A percentile compares a stretch with the other conserved stretches of the same genome.
These are phyloP conservation scores for Ziziphus jujuba DNA, from an alignment of 306 rosid species.

Conservation along the genomic window DNA sequence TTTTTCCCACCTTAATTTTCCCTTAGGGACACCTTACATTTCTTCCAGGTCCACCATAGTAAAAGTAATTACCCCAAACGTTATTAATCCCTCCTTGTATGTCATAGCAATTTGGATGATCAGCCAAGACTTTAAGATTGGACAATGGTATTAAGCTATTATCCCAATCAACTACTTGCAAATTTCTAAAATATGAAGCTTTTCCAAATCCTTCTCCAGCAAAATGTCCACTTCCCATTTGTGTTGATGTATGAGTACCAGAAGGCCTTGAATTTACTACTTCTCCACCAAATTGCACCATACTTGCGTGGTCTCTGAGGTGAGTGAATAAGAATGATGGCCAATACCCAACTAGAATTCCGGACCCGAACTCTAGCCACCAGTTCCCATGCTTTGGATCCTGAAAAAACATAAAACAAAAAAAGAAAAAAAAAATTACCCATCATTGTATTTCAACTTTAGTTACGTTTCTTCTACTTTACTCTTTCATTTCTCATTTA, in stretches of 20 bases:
- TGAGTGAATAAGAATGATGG: slow-evolving; percentile 86
- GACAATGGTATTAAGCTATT: slow-evolving; percentile 71
- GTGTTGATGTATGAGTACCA: slow-evolving; percentile 76
- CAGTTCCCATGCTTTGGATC: slow-evolving; percentile 97
- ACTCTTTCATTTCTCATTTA: slow-evolving; percentile 7
- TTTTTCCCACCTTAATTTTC: not conserved
- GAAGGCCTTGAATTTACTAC: slow-evolving; percentile 64
- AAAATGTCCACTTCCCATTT: slow-evolving; percentile 95
- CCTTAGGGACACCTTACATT: slow-evolving; percentile 78
- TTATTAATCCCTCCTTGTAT: slow-evolving; percentile 86
- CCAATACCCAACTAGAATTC: slow-evolving; percentile 84
- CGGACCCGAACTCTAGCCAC: slow-evolving; percentile 93
- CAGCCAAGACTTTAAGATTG: slow-evolving; percentile 81
- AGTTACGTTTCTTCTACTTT: slow-evolving; percentile 1
- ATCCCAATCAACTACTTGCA: slow-evolving; percentile 94
- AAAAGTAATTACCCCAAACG: slow-evolving; percentile 93
- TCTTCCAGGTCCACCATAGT: slow-evolving; percentile 98
- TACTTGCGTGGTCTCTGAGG: slow-evolving; percentile 74
- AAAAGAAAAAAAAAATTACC: too few relatives aligned
- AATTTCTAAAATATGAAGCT: slow-evolving; percentile 82
- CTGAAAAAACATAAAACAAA: slow-evolving; percentile 36
- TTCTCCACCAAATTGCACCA: slow-evolving; percentile 95
- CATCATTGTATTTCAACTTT: not conserved
- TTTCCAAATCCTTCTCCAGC: slow-evolving; percentile 82
- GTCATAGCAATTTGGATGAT: slow-evolving; percentile 90